Evolutionary conservation across 2,329 filamentous ascomycete genomes (phyloP).

Genomic region (Stagonosporopsis tanaceti): DNA sequence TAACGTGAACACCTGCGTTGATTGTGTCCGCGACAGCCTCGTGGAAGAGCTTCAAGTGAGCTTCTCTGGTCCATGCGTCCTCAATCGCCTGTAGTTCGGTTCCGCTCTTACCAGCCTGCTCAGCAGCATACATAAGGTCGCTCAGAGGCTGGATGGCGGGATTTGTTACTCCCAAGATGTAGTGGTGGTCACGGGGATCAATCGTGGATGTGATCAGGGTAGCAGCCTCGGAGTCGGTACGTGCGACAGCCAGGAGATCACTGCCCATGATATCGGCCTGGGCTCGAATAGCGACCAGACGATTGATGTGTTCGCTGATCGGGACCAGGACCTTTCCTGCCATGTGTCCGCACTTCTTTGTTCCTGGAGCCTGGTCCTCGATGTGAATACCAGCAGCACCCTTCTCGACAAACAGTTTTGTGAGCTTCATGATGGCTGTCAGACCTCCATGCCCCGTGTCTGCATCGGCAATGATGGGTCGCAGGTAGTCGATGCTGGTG

Average conservation of each 20-base stretch:
- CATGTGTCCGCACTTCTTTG: slow-evolving; percentile 99
- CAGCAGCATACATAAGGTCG: slow-evolving; percentile 89
- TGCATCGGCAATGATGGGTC: slow-evolving; percentile 94
- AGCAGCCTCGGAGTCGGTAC: slow-evolving; percentile 96
- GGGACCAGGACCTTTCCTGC: slow-evolving; percentile 97
- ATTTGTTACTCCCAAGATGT: slow-evolving; percentile 91
- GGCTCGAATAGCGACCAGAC: slow-evolving; percentile 92
- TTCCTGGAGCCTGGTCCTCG: slow-evolving; percentile 96
- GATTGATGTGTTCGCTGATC: slow-evolving; percentile 97
- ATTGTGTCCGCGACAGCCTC: slow-evolving; percentile 88
- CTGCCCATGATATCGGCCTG: slow-evolving; percentile 99
- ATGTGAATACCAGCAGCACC: slow-evolving; percentile 98
- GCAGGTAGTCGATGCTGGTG: slow-evolving; percentile 88
- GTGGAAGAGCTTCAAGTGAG: slow-evolving; percentile 85
- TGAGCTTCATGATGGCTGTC: slow-evolving; percentile 99
- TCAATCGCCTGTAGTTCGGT: slow-evolving; percentile 87
- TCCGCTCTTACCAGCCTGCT: slow-evolving; percentile 81
- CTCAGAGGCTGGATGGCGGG: slow-evolving; percentile 81
- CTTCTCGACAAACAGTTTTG: slow-evolving; percentile 95
- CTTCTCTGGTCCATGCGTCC: slow-evolving; percentile 82
- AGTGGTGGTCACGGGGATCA: slow-evolving; percentile 92
- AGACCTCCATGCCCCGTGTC: slow-evolving; percentile 97
- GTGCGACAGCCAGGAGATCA: slow-evolving; percentile 88
- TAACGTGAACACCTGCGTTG: slow-evolving; percentile 68
- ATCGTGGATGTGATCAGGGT: slow-evolving; percentile 97